Conservation (phyloP, 1,284 basidiomycete genomes). For the Ceraceosorus bombacis region DNA sequence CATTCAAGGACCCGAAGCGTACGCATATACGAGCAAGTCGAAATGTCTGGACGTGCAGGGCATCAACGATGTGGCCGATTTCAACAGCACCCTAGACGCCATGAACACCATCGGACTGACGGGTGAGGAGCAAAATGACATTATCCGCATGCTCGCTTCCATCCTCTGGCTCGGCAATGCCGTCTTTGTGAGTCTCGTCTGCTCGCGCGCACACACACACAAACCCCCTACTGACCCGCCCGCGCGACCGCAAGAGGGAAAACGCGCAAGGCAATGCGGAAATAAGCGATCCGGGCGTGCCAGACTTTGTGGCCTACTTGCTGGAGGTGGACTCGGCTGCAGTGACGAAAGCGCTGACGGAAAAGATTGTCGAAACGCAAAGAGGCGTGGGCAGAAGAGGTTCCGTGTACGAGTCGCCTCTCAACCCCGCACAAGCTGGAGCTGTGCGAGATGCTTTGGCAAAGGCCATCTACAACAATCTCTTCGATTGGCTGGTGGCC, state of each 20-base stretch:
- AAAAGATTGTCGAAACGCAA: conserved; percentile 77
- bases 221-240: too few relatives aligned
- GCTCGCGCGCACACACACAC: not conserved
- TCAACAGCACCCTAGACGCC: conserved; percentile 79
- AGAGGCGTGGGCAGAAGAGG: conserved; percentile 68
- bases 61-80: conserved; percentile 84
- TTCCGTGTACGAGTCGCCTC: conserved; percentile 90
- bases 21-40: conserved; percentile 84
- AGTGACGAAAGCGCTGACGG: conserved; percentile 79
- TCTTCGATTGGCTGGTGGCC: conserved; percentile 99
- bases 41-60: conserved; percentile 85
- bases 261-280: conserved; percentile 79
- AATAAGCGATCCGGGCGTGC: conserved; percentile 76
- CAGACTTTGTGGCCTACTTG: conserved; percentile 89
- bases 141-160: conserved; percentile 84
- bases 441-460: conserved; percentile 84
- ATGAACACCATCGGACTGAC: conserved; percentile 88
- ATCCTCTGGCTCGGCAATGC: conserved; percentile 91
- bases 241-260: conserved; percentile 51
- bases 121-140: conserved; percentile 77
- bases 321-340: conserved; percentile 74
- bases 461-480: conserved; percentile 96
- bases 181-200: conserved; percentile 52
- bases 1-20: conserved; percentile 91
- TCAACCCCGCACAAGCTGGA: conserved; percentile 83